A percentile compares a stretch with the other conserved stretches of the same genome.
Conservation (phyloP, 169 alveolate species). For the Eimeria necatrix region DNA sequence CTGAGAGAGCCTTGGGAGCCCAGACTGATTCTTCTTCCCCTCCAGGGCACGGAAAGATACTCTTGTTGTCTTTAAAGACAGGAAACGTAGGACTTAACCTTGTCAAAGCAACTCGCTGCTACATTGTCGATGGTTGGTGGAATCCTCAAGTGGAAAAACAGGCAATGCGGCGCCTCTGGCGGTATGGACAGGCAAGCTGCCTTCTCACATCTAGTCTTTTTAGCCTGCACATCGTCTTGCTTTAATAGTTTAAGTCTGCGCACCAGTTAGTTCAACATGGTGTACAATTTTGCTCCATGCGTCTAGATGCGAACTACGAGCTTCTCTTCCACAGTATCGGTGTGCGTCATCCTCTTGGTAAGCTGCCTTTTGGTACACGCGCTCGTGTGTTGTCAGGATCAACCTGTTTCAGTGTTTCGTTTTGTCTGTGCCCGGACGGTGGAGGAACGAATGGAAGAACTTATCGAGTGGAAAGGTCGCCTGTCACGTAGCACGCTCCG, state of each 20-base stretch:
- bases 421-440: conserved; percentile 80
- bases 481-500: conserved; percentile 74
- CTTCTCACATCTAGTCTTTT: neutral
- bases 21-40: neutral
- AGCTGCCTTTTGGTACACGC: neutral
- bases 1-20: conserved; percentile 13
- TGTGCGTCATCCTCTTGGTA: too few species aligned
- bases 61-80: conserved; percentile 91
- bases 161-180: conserved; percentile 96
- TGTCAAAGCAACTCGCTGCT: conserved; percentile 88
- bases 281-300: too few species aligned
- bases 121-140: conserved; percentile 95
- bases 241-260: too few species aligned
- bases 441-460: conserved; percentile 80
- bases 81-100: conserved; percentile 95
- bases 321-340: too few species aligned
- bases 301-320: neutral
- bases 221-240: neutral
- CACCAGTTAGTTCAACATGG: too few species aligned
- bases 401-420: conserved; percentile 74
- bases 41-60: conserved; percentile 82
- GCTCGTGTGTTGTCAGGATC: conserved; percentile 42
- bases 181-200: conserved; percentile 95
- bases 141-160: conserved; percentile 95
- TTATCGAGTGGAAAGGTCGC: conserved; percentile 78